A percentile compares a stretch with the other conserved stretches of the same genome.
phyloP scores from a whole-genome alignment of 441 rosid species.

The Adansonia gregorii region DNA sequence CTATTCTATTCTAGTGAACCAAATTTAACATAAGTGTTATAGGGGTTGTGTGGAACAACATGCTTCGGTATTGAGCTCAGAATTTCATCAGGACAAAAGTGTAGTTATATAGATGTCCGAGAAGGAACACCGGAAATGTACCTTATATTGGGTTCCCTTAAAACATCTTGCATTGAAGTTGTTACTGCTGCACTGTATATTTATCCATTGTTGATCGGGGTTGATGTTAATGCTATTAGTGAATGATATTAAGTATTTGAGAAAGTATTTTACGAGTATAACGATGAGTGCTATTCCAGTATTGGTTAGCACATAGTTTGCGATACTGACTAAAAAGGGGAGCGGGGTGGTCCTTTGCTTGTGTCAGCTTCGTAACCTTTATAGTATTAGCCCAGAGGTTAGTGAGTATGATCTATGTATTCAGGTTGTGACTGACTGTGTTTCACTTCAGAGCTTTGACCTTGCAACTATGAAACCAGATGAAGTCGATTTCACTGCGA shows the following conservation, averaged over 20 bases:
- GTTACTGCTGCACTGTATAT: not conserved
- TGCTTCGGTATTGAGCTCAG: not conserved
- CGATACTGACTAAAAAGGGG: not conserved
- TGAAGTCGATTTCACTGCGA: slow-evolving; percentile 90
- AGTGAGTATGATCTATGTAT: not conserved
- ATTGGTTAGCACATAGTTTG: not conserved
- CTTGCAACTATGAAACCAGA: slow-evolving; percentile 77
- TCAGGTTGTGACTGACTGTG: slow-evolving; percentile 12
- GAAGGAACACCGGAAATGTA: not conserved
- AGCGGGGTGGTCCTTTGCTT: not conserved
- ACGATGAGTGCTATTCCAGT: not conserved
- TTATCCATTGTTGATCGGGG: not conserved
- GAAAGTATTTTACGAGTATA: not conserved
- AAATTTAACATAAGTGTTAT: slow-evolving; percentile 1
- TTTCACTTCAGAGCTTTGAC: slow-evolving; percentile 66
- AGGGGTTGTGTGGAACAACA: not conserved
- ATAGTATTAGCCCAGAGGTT: not conserved
- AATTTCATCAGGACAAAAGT: not conserved
- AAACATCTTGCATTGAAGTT: slow-evolving; percentile 3
- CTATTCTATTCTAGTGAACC: too few species aligned
- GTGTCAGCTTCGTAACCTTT: not conserved
- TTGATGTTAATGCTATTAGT: not conserved
- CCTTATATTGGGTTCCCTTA: not conserved
- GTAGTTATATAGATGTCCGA: not conserved
- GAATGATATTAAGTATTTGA: not conserved